A percentile compares a stretch with the other conserved stretches of the same genome.
Conservation (phyloP, 208 protist genomes). For the Wallacemonas sp. region DNA sequence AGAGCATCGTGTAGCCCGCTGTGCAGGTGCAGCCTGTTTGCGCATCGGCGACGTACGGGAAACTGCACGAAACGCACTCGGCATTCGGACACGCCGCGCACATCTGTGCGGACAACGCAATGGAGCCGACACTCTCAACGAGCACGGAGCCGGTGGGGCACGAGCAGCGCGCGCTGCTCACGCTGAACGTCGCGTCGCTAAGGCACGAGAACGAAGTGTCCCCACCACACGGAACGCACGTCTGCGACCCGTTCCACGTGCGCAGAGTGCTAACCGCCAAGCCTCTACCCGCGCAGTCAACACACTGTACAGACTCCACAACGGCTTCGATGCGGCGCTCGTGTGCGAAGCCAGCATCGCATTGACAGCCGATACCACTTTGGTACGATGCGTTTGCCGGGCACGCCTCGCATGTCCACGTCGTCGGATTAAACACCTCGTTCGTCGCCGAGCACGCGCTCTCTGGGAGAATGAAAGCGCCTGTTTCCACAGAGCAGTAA, state of each 20-base stretch:
- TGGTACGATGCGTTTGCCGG: slow-evolving; percentile 14
- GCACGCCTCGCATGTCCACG: slow-evolving; percentile 13
- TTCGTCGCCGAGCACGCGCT: background rate
- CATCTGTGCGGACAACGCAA: slow-evolving; percentile 43
- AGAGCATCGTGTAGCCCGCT: slow-evolving; percentile 45
- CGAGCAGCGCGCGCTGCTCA: slow-evolving; percentile 24
- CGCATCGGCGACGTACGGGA: slow-evolving; percentile 36
- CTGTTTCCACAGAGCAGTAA: background rate
- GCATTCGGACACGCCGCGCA: slow-evolving; percentile 36
- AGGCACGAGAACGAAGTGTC: slow-evolving; percentile 33
- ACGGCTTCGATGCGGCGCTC: slow-evolving; percentile 6
- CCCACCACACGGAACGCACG: slow-evolving; percentile 52
- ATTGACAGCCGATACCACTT: slow-evolving; percentile 27
- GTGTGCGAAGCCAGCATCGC: slow-evolving; percentile 35
- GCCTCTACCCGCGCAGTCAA: slow-evolving; percentile 31
- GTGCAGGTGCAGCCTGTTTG: slow-evolving; percentile 29
- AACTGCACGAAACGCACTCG: slow-evolving; percentile 30
- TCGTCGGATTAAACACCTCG: slow-evolving; percentile 10
- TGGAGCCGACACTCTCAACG: slow-evolving; percentile 31
- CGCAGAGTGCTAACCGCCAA: slow-evolving; percentile 37
- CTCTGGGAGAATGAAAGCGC: background rate
- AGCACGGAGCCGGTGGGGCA: slow-evolving; percentile 44
- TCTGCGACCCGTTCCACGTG: slow-evolving; percentile 30
- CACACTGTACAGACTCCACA: slow-evolving; percentile 18
- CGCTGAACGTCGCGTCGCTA: slow-evolving; percentile 35